Evolutionary conservation across 1,284 basidiomycete species (phyloP), one percentile per base, ranked within the genome.

Genomic region (Polyporus tsugae): DNA sequence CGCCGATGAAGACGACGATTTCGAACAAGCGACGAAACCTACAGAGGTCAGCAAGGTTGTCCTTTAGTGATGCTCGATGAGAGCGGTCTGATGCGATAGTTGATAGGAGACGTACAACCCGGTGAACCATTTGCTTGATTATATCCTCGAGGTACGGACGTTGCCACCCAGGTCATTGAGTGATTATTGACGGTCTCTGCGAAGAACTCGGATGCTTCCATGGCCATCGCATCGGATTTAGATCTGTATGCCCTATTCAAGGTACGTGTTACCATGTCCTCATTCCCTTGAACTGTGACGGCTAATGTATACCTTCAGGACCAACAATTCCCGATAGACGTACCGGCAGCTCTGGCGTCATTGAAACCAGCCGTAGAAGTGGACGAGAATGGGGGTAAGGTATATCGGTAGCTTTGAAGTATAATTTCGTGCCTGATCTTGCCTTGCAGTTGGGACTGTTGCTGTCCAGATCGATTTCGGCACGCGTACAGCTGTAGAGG

Each of bases 161-260:
- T 41, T 41, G 19, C 10, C 11, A 39, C 11, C 9, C 19, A 22
- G 19, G 17, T 5, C 2, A 3, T 41, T 13, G 6, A 2, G 11
- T 41, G 6, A 25, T 29, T 13, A 17, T 36, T 35, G 10, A 38
- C 35, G 35, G 25, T 15, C 22, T 13, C 36, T 39, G 6, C n/a
- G 19, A 35, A 44, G 61, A 36, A 60, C 29, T 41, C 44, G 6
- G 25, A 39, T 1, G 53, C 42, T 25, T 35, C 49, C 10, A 17
- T 41, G 13, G 46, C 62, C 0, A 64, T 64, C 25, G 63, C 63
- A 19, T 64, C 57, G 13, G 57, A 64, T 17, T n/a, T 62, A 3
- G 67, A 69, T 35, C 15, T 69, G 0, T 52, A 44, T 3, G 60
- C 60, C 6, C 33, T 62, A 5, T 69, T 65, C 65, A 67, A 64